Conservation (phyloP, 2,329 filamentous ascomycete genomes). For the Colletotrichum orbiculare region DNA sequence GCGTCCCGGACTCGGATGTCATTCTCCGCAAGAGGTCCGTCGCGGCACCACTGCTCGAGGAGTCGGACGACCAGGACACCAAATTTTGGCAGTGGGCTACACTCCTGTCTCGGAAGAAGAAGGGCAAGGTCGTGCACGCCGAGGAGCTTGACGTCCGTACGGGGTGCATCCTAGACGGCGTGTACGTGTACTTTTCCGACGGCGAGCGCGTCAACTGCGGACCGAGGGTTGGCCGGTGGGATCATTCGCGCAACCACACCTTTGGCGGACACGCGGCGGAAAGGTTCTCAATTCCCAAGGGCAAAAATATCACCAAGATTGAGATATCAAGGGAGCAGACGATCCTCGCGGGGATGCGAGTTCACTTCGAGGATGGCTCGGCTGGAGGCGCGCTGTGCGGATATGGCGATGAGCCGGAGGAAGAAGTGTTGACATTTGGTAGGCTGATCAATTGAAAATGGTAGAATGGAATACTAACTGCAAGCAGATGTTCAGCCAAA, state of each 20-base stretch:
- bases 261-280: conserved; percentile 47
- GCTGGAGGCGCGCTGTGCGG: conserved; percentile 38
- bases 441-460: conserved; percentile 17
- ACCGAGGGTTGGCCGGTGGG: conserved; percentile 38
- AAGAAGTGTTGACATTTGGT: conserved; percentile 35
- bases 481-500: conserved; percentile 44
- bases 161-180: conserved; percentile 56
- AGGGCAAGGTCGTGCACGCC: conserved; percentile 48
- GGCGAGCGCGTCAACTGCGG: conserved; percentile 56
- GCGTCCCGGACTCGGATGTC: conserved; percentile 51
- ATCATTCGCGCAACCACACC: conserved; percentile 30
- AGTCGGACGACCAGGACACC: conserved; percentile 5
- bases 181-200: conserved; percentile 56
- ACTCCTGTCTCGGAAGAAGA: conserved; percentile 44
- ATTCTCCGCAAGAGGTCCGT: conserved; percentile 47
- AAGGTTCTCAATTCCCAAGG: conserved; percentile 40
- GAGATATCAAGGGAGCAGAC: conserved; percentile 41
- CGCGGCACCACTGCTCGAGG: conserved; percentile 4
- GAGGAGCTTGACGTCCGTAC: conserved; percentile 56
- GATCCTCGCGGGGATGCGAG: conserved; percentile 39
- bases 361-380: conserved; percentile 40
- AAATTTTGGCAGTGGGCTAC: conserved; percentile 45
- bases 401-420: background rate
- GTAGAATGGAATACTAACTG: conserved; percentile 18
- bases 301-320: conserved; percentile 44